phyloP scores from a whole-genome alignment of 163 green algal species.

The Scenedesmus sp. region DNA sequence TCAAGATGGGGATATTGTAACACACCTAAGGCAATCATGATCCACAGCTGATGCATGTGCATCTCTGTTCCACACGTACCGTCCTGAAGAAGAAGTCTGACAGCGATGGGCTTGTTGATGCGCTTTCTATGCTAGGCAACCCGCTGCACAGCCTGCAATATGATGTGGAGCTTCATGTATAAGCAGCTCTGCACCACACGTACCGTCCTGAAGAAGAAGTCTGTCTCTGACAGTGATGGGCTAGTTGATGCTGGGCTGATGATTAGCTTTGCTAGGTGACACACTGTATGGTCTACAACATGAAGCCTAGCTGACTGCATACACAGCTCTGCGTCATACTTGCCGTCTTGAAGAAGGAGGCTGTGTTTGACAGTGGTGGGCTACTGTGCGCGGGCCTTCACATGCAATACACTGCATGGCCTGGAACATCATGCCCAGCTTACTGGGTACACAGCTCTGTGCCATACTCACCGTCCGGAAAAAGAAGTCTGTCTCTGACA shows the following conservation, averaged over 20 bases:
- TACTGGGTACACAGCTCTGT: neutral
- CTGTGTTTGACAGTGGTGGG: neutral
- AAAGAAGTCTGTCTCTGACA: slow-evolving; percentile 35
- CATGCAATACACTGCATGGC: neutral
- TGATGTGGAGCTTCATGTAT: neutral
- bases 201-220: slow-evolving; percentile 50
- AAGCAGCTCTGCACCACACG: neutral
- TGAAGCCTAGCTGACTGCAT: neutral
- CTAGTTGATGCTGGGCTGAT: slow-evolving; percentile 31
- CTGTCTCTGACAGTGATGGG: neutral
- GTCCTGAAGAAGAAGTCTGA: slow-evolving; percentile 47
- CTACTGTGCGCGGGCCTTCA: too few species aligned
- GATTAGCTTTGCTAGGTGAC: too few species aligned
- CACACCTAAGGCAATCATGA: too few species aligned
- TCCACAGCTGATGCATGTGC: neutral
- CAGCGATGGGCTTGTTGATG: slow-evolving; percentile 7
- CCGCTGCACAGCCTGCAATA: neutral
- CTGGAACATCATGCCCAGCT: neutral
- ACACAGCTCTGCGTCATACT: neutral
- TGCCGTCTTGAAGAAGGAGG: slow-evolving; percentile 47
- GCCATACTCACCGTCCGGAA: slow-evolving; percentile 5
- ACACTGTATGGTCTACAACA: neutral
- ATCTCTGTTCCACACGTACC: neutral
- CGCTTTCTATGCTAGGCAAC: too few species aligned
- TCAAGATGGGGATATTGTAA: too few species aligned